Percentiles rank a stretch among this genome's conserved stretches.
Conservation (phyloP, 768 basidiomycete species). For the Hemileccinum rubropunctum region DNA sequence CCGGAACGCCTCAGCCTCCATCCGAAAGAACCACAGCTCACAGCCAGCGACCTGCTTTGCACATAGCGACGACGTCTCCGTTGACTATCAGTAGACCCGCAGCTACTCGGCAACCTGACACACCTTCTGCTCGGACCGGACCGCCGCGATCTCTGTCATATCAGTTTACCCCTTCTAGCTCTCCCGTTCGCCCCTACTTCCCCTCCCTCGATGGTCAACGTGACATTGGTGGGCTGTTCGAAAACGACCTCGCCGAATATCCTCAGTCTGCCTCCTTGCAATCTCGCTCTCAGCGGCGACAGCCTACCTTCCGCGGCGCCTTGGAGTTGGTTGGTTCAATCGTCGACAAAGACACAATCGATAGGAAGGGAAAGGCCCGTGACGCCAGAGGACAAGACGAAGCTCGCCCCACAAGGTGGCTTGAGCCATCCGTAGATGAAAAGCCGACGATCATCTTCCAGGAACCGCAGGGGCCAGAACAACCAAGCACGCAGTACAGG, state of each 20-base stretch:
- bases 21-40: conserved; percentile 1
- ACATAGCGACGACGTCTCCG: conserved; percentile 14
- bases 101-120: conserved; percentile 25
- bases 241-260: conserved; percentile 35
- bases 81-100: neutral
- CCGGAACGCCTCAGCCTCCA: neutral
- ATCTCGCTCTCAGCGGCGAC: conserved; percentile 18
- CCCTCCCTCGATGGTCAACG: conserved; percentile 26
- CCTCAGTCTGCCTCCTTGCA: conserved; percentile 31
- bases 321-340: conserved; percentile 42
- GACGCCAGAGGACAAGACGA: conserved; percentile 49
- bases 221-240: conserved; percentile 26
- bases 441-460: conserved; percentile 34
- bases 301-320: conserved; percentile 58
- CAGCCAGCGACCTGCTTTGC: conserved; percentile 12
- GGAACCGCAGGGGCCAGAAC: conserved; percentile 19
- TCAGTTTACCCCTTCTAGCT: conserved; percentile 51
- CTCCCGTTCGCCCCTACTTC: conserved; percentile 32
- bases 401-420: conserved; percentile 52
- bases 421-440: conserved; percentile 52
- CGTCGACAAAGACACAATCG: conserved; percentile 38
- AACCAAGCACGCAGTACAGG: conserved; percentile 25
- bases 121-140: conserved; percentile 67
- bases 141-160: conserved; percentile 73
- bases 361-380: conserved; percentile 55